Conservation (phyloP, 768 basidiomycete species). For the Gloeostereum incarnatum region DNA sequence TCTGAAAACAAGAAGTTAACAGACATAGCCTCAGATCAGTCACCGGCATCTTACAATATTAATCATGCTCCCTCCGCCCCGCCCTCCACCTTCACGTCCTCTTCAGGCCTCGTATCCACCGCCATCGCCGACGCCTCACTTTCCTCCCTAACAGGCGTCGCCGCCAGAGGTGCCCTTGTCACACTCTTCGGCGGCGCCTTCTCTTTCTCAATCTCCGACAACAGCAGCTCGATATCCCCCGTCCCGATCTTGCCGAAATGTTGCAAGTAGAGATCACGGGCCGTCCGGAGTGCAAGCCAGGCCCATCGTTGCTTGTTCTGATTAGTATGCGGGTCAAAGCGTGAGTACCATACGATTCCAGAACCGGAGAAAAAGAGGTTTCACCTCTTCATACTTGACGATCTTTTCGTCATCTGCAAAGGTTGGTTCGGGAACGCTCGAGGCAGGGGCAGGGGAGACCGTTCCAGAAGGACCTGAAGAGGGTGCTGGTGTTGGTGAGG, state of each 20-base stretch:
- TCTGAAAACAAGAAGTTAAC: too few relatives aligned
- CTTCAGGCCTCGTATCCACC: too few relatives aligned
- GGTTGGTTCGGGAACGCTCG: slow-evolving; percentile 19
- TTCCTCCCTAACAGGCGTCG: too few relatives aligned
- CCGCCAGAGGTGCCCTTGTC: too few relatives aligned
- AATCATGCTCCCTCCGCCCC: too few relatives aligned
- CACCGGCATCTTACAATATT: too few relatives aligned
- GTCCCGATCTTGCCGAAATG: slow-evolving; percentile 80
- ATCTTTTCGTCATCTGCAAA: slow-evolving; percentile 40
- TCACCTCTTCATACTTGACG: slow-evolving; percentile 54
- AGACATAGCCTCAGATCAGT: too few relatives aligned
- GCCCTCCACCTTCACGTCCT: too few relatives aligned
- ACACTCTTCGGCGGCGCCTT: slow-evolving; percentile 14
- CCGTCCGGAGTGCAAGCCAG: slow-evolving; percentile 74
- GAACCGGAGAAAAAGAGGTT: slow-evolving; percentile 6
- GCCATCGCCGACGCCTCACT: too few relatives aligned
- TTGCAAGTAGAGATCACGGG: slow-evolving; percentile 63
- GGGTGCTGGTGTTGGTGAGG: slow-evolving; percentile 19
- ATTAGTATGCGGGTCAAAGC: too few relatives aligned
- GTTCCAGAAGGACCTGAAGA: slow-evolving; percentile 8
- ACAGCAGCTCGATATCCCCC: slow-evolving; percentile 55
- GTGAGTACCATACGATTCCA: slow-evolving; percentile 3
- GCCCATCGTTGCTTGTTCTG: slow-evolving; percentile 73
- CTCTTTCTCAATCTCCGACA: slow-evolving; percentile 40
- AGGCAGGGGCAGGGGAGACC: slow-evolving; percentile 16